phyloP scores from a whole-genome alignment of 2,329 filamentous ascomycete genomes.

The Akanthomyces lecanii region DNA sequence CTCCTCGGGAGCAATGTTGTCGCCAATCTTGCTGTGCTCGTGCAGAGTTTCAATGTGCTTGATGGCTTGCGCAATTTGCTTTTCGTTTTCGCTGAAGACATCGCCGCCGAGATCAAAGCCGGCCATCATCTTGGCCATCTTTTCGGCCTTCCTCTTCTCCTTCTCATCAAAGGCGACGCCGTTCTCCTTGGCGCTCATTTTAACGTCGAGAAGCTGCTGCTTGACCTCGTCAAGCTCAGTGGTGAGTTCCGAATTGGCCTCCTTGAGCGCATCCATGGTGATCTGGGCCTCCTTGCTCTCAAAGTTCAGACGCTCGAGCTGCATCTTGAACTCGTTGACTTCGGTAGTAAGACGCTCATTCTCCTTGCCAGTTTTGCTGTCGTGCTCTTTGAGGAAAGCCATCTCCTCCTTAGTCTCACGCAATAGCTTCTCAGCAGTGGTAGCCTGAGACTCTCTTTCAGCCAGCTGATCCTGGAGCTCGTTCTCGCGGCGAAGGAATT shows the following conservation, averaged over 20 bases:
- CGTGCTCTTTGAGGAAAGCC: slow-evolving; percentile 77
- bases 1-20: slow-evolving; percentile 76
- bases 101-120: slow-evolving; percentile 92
- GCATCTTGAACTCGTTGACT: slow-evolving; percentile 92
- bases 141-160: slow-evolving; percentile 97
- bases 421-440: slow-evolving; percentile 73
- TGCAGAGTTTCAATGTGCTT: slow-evolving; percentile 76
- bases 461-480: slow-evolving; percentile 95
- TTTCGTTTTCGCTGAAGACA: slow-evolving; percentile 90
- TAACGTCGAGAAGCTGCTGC: slow-evolving; percentile 90
- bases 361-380: slow-evolving; percentile 76
- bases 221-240: slow-evolving; percentile 90
- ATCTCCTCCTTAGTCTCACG: slow-evolving; percentile 85
- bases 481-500: slow-evolving; percentile 91
- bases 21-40: slow-evolving; percentile 70
- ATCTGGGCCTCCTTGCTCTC: slow-evolving; percentile 93
- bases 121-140: slow-evolving; percentile 99
- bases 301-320: slow-evolving; percentile 89
- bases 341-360: slow-evolving; percentile 84
- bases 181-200: slow-evolving; percentile 94
- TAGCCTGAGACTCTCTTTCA: slow-evolving; percentile 82
- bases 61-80: slow-evolving; percentile 77
- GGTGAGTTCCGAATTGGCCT: slow-evolving; percentile 91
- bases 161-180: slow-evolving; percentile 90
- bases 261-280: slow-evolving; percentile 95